Evolutionary conservation across 31 red algal genomes (phyloP).

Genomic region (Asparagopsis taxiformis): DNA sequence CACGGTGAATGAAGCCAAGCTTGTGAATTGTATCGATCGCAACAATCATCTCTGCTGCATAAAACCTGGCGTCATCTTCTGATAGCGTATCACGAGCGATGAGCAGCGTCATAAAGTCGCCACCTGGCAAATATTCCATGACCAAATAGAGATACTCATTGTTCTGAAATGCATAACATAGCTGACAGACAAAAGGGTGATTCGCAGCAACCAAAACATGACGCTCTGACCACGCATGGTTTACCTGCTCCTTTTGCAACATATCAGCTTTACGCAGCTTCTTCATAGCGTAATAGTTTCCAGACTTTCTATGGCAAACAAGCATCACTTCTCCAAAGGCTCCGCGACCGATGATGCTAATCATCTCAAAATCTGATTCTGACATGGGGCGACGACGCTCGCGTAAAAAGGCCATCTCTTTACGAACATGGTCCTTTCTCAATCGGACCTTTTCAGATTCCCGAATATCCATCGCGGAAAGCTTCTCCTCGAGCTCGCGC

Average conservation of each 20-base stretch:
- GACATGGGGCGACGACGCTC: constrained; percentile 88
- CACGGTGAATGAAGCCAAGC: constrained; percentile 97
- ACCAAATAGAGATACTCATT: constrained; percentile 87
- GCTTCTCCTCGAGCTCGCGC: constrained; percentile 65
- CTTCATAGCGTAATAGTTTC: constrained; percentile 97
- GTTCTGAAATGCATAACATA: constrained; percentile 95
- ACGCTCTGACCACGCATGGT: constrained; percentile 93
- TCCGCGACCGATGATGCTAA: constrained; percentile 92
- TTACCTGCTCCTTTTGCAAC: constrained; percentile 95
- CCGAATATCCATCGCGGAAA: constrained; percentile 42
- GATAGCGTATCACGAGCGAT: constrained; percentile 91
- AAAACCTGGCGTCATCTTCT: constrained; percentile 95
- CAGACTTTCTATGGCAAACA: constrained; percentile 66
- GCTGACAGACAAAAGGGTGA: constrained; percentile 83
- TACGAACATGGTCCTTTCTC: constrained; percentile 78
- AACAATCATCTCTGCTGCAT: constrained; percentile 94
- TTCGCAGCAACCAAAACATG: constrained; percentile 94
- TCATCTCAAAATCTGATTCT: constrained; percentile 89
- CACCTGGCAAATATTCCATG: constrained; percentile 98
- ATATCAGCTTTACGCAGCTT: constrained; percentile 93
- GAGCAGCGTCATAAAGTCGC: constrained; percentile 97
- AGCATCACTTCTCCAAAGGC: constrained; percentile 99
- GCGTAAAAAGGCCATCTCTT: constrained; percentile 81
- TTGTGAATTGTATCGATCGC: constrained; percentile 97
- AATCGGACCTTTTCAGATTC: constrained; percentile 79